phyloP scores from a whole-genome alignment of 805 yeast genomes.

The Kazachstania taianensis region DNA sequence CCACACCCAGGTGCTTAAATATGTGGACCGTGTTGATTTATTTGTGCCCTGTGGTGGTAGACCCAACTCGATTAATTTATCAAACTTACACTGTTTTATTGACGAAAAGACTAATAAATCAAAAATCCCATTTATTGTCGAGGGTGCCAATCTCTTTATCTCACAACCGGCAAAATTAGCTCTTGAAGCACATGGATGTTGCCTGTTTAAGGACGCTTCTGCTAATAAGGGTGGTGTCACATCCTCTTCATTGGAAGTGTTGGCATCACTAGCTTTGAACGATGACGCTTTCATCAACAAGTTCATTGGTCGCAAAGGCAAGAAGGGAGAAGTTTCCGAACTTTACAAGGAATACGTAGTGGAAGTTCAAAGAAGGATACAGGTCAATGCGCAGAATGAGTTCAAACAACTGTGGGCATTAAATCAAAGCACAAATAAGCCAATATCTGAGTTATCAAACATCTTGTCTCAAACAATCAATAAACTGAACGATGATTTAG shows the following conservation, averaged over 20 bases:
- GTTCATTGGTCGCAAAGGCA: constrained; percentile 40
- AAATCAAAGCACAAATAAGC: constrained; percentile 50
- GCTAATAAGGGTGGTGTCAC: constrained; percentile 99
- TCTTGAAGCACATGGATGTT: constrained; percentile 77
- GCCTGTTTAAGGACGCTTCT: constrained; percentile 89
- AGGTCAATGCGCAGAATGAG: constrained; percentile 70
- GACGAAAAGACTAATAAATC: constrained; percentile 68
- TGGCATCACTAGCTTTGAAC: constrained; percentile 85
- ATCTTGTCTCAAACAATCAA: constrained; percentile 74
- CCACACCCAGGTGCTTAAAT: constrained; percentile 65
- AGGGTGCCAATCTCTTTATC: constrained; percentile 93
- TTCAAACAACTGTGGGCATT: constrained; percentile 82
- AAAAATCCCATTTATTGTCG: constrained; percentile 79
- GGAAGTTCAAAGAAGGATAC: constrained; percentile 69
- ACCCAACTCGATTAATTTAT: constrained; percentile 88
- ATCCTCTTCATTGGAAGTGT: constrained; percentile 87
- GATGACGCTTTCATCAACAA: constrained; percentile 70
- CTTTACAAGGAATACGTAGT: constrained; percentile 78
- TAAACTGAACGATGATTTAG: constrained; percentile 75
- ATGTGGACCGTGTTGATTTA: constrained; percentile 57
- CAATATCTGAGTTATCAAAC: constrained; percentile 66
- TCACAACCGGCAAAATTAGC: constrained; percentile 88
- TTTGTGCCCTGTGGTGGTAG: constrained; percentile 99
- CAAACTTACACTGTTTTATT: constrained; percentile 63
- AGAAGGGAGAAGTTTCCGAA: constrained; percentile 10